phyloP scores from a whole-genome alignment of 352 stramenopile genomes.

The Phytophthora citrophthora region DNA sequence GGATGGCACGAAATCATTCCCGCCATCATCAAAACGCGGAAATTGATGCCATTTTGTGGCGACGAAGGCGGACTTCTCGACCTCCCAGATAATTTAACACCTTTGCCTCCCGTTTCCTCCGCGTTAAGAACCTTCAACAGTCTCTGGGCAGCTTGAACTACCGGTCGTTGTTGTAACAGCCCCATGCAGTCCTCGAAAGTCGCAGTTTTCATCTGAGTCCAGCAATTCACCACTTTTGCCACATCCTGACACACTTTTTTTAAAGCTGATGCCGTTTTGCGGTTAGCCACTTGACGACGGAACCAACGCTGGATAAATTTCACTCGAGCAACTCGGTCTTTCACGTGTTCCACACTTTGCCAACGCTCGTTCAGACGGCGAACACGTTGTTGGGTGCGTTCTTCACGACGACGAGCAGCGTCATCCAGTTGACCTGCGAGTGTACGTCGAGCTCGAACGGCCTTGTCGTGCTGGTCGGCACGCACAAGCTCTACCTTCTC shows the following conservation, averaged over 20 bases:
- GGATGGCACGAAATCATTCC: constrained; percentile 77
- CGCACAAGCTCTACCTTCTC: constrained; percentile 67
- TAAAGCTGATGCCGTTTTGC: constrained; percentile 46
- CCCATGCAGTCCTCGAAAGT: constrained; percentile 71
- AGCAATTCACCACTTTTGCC: constrained; percentile 48
- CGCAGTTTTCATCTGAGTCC: constrained; percentile 40
- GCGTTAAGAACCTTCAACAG: constrained; percentile 64
- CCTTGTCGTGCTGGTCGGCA: constrained; percentile 46
- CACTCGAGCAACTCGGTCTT: constrained; percentile 58
- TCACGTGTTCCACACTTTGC: constrained; percentile 75
- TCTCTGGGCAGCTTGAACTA: constrained; percentile 55
- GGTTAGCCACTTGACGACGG: constrained; percentile 51
- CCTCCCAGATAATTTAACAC: neutral
- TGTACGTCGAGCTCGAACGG: constrained; percentile 37
- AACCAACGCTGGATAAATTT: constrained; percentile 87
- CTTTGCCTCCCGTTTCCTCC: constrained; percentile 3
- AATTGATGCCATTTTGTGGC: constrained; percentile 40
- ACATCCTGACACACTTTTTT: constrained; percentile 45
- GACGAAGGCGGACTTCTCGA: neutral
- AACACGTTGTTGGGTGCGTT: constrained; percentile 61
- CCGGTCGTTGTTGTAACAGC: constrained; percentile 62
- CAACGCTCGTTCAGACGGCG: constrained; percentile 58
- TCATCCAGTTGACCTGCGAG: constrained; percentile 59
- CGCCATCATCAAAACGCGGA: constrained; percentile 75
- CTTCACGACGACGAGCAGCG: constrained; percentile 53